Evolutionary conservation across 164 flowering plant species (phyloP).

Genomic region (Vitis amurensis): DNA sequence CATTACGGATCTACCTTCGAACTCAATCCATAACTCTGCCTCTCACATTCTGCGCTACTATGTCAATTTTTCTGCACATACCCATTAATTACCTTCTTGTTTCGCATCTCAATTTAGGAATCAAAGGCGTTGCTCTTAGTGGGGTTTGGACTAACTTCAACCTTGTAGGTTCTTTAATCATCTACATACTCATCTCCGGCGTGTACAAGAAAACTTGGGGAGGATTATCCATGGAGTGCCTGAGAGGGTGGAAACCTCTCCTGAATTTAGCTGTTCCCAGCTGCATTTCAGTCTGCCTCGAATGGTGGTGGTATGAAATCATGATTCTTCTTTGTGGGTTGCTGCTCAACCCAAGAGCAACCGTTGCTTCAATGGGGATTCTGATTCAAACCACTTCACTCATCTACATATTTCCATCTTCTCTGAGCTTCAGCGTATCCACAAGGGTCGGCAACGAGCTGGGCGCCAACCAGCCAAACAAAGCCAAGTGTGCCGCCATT

Average conservation of each 20-base stretch:
- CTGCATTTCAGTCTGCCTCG: conserved; percentile 70
- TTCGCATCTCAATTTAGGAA: conserved; percentile 35
- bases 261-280: conserved; percentile 58
- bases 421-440: conserved; percentile 62
- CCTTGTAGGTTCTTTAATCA: conserved; percentile 38
- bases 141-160: conserved; percentile 54
- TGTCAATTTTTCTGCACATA: conserved; percentile 46
- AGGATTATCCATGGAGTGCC: conserved; percentile 39
- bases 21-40: conserved; percentile 66
- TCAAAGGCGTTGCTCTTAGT: conserved; percentile 53
- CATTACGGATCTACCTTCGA: conserved; percentile 57
- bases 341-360: conserved; percentile 50
- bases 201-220: conserved; percentile 45
- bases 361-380: conserved; percentile 75
- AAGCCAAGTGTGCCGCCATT: conserved; percentile 45
- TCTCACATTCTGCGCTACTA: conserved; percentile 49
- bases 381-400: conserved; percentile 57
- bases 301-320: conserved; percentile 87
- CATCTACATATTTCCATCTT: conserved; percentile 69
- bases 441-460: conserved; percentile 66
- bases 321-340: conserved; percentile 69
- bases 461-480: conserved; percentile 50
- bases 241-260: conserved; percentile 42
- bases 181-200: conserved; percentile 36
- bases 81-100: conserved; percentile 60